These are phyloP conservation scores for Durio zibethinus DNA, from an alignment of 345 rosid genomes.

Conservation along the genomic window DNA sequence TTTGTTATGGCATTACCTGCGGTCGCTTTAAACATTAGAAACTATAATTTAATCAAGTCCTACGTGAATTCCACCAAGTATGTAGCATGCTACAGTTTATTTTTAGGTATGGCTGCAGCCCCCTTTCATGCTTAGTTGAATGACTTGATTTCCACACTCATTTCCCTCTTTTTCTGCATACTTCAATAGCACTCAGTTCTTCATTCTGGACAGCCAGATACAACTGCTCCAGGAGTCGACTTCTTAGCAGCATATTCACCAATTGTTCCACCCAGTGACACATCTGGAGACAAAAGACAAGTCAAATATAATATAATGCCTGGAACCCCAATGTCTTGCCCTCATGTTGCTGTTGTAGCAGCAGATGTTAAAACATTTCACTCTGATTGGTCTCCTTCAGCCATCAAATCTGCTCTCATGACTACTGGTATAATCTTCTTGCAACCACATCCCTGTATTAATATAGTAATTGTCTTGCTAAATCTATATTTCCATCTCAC, in stretches of 20 bases:
- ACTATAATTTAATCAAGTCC: slow-evolving; percentile 15
- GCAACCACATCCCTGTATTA: no score
- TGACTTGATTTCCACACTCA: neutral
- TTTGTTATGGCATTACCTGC: slow-evolving; percentile 20
- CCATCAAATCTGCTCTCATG: slow-evolving; percentile 62
- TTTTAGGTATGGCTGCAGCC: neutral
- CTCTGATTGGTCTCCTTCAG: slow-evolving; percentile 60
- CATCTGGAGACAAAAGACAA: neutral
- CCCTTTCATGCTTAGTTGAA: neutral
- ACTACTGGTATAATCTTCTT: slow-evolving; percentile 43
- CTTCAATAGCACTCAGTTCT: no score
- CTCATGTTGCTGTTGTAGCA: slow-evolving; percentile 3
- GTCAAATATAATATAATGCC: neutral
- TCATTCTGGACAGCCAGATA: neutral
- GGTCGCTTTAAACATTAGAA: neutral
- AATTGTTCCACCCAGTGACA: neutral
- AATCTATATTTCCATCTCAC: neutral
- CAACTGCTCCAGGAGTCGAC: slow-evolving; percentile 2
- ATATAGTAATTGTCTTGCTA: neutral
- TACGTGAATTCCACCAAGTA: slow-evolving; percentile 35
- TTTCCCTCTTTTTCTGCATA: neutral
- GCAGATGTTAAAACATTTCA: slow-evolving; percentile 29
- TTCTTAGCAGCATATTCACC: slow-evolving; percentile 7
- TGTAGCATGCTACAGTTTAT: neutral
- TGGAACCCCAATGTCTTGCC: slow-evolving; percentile 10